These are phyloP conservation scores for Dactylellina leptospora DNA, from an alignment of 2,329 filamentous ascomycete species.

Conservation along the genomic window DNA sequence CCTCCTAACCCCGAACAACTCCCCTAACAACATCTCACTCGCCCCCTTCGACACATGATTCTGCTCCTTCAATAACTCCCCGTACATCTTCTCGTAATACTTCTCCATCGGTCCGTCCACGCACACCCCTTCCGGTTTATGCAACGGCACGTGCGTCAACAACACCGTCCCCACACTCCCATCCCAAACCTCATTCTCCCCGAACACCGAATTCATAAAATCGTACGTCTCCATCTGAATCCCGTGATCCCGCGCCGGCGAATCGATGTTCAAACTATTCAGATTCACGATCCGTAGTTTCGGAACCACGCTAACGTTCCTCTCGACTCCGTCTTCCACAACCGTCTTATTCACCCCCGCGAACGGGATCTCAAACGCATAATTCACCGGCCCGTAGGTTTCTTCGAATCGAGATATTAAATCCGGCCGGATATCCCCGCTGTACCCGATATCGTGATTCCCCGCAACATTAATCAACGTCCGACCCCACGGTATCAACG, in stretches of 20 bases:
- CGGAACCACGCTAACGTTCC: conserved; percentile 62
- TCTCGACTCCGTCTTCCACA: conserved; percentile 50
- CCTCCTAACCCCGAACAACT: conserved; percentile 77
- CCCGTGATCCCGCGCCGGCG: conserved; percentile 72
- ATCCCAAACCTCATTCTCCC: conserved; percentile 53
- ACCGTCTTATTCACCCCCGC: conserved; percentile 61
- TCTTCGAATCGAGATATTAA: conserved; percentile 82
- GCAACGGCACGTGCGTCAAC: conserved; percentile 88
- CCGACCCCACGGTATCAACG: conserved; percentile 71
- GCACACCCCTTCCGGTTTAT: conserved; percentile 83
- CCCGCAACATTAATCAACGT: conserved; percentile 89
- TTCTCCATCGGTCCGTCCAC: conserved; percentile 84
- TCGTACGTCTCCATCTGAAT: conserved; percentile 80
- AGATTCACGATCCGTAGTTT: conserved; percentile 83
- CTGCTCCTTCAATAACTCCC: conserved; percentile 84
- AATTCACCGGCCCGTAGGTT: conserved; percentile 87
- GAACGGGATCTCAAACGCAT: conserved; percentile 81
- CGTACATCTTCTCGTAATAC: conserved; percentile 74
- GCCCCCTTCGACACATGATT: conserved; percentile 82
- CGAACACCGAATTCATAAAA: conserved; percentile 70
- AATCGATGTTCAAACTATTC: conserved; percentile 94
- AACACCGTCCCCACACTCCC: conserved; percentile 73
- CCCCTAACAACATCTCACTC: conserved; percentile 79
- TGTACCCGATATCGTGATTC: conserved; percentile 97
- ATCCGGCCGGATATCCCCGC: conserved; percentile 82